These are phyloP conservation scores for Lodderomyces metapsilosis DNA, from an alignment of 1,139 yeast genomes.

Conservation along the genomic window DNA sequence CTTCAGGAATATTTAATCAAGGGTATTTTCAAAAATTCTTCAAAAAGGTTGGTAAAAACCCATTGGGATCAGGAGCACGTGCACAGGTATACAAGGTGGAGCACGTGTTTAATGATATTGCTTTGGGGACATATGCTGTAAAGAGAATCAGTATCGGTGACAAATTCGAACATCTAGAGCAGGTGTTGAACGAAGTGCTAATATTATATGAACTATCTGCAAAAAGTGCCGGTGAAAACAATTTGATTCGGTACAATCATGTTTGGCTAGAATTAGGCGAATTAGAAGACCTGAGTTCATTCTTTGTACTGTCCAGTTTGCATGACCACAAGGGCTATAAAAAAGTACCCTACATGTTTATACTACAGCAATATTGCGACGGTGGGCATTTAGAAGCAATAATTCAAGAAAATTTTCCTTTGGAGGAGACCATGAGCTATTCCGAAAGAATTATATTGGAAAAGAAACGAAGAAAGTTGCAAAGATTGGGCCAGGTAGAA, in stretches of 20 bases:
- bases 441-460: conserved; percentile 29
- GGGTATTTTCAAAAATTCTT: conserved; percentile 76
- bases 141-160: conserved; percentile 84
- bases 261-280: conserved; percentile 86
- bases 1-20: conserved; percentile 56
- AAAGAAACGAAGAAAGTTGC: conserved; percentile 22
- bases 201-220: conserved; percentile 50
- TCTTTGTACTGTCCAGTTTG: conserved; percentile 19
- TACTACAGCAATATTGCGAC: conserved; percentile 80
- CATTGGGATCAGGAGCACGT: conserved; percentile 76
- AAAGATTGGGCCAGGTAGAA: conserved; percentile 5
- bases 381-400: conserved; percentile 85
- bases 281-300: conserved; percentile 43
- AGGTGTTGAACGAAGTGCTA: conserved; percentile 75
- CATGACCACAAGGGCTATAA: conserved; percentile 2
- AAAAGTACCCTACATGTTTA: conserved; percentile 74
- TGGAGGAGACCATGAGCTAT: conserved; percentile 22
- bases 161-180: conserved; percentile 62
- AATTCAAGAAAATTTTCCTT: conserved; percentile 34
- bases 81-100: conserved; percentile 84
- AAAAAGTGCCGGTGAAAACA: conserved; percentile 45
- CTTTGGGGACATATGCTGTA: conserved; percentile 77
- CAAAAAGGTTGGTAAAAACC: conserved; percentile 36
- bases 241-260: conserved; percentile 81
- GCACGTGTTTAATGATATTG: conserved; percentile 68